Evolutionary conservation across 1,284 basidiomycete genomes (phyloP), one percentile per base, ranked within the genome.

Genomic region (Leccinum griseonigrum): DNA sequence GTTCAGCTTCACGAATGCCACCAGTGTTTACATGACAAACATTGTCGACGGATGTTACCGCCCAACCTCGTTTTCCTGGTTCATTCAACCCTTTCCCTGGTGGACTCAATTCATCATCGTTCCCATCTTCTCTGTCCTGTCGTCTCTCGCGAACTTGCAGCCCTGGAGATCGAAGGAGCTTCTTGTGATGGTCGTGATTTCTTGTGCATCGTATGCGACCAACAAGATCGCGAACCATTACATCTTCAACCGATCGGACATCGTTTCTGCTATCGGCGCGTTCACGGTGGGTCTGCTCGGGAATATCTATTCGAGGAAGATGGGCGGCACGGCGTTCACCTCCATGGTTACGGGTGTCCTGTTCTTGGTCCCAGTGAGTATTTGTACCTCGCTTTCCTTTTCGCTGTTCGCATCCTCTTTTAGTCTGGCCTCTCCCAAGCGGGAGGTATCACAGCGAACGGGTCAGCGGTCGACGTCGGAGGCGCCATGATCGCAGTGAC

Each of bases 291-390:
- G 91, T 36, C 68, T 94, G 34, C 79, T 95, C 28, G 92, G 93
- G 1, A 95, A 95, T 69, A 75, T 90, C 1, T 95, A 95, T 74
- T 94, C 92, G 60, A 80, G 92, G 60, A 85, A 86, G 69, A 91
- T 93, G 83, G 85, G 89, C n/a, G 93, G 93, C 10, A 94, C 92
- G 4, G 92, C 93, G 28, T 95, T 95, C 75, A 93, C 92, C 5
- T 88, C 88, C 4, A 95, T 94, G 91, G 91, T 93, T 32, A 90
- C 91, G 4, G 93, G 92, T 57, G 91, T 95, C 14, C 75, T 93
- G 66, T 93, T 94, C 77, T 78, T 94, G 63, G 90, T 94, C 38
- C 92, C 91, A 16, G 88, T 92, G 69, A 73, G 90, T 77, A 46
- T 31, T 38, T 9, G 46, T 60, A 54, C 59, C 18, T 53, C 10